phyloP scores from a whole-genome alignment of 179 eudicot species.

The Vitellaria paradoxa region DNA sequence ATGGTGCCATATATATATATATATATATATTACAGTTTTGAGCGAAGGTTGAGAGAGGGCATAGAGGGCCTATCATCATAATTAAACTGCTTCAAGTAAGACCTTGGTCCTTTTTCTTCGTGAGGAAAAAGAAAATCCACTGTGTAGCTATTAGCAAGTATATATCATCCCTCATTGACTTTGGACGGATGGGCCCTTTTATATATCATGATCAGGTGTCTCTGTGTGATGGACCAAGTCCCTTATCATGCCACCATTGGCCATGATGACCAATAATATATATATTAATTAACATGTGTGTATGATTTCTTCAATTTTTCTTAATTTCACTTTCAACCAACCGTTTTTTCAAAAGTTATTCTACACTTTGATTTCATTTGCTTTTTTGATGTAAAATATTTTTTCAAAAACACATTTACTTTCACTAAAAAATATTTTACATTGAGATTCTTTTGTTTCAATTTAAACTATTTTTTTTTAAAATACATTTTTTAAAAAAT shows the following conservation, averaged over 20 bases:
- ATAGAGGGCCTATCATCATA: background rate
- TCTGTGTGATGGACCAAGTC: background rate
- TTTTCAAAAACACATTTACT: too few species aligned
- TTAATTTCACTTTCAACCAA: background rate
- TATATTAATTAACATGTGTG: background rate
- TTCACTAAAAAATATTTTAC: too few species aligned
- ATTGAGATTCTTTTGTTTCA: too few species aligned
- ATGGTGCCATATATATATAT: too few species aligned
- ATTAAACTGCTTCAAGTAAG: background rate
- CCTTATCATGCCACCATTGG: background rate
- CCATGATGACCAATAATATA: background rate
- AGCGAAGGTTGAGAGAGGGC: too few species aligned
- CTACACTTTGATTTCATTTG: too few species aligned
- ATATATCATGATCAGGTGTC: conserved; percentile 7
- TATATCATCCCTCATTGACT: conserved; percentile 1
- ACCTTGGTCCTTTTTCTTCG: background rate
- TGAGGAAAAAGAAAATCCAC: background rate
- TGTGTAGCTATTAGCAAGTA: background rate
- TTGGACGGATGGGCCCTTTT: conserved; percentile 13
- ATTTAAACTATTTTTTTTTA: too few species aligned
- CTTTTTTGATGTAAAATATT: too few species aligned
- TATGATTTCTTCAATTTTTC: background rate
- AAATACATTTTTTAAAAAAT: too few species aligned
- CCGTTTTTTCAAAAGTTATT: background rate
- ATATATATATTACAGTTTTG: too few species aligned